Percentiles rank a stretch among this genome's conserved stretches.
Evolutionary conservation across 2,329 filamentous ascomycete species (phyloP).

Genomic region (Plenodomus tracheiphilus): DNA sequence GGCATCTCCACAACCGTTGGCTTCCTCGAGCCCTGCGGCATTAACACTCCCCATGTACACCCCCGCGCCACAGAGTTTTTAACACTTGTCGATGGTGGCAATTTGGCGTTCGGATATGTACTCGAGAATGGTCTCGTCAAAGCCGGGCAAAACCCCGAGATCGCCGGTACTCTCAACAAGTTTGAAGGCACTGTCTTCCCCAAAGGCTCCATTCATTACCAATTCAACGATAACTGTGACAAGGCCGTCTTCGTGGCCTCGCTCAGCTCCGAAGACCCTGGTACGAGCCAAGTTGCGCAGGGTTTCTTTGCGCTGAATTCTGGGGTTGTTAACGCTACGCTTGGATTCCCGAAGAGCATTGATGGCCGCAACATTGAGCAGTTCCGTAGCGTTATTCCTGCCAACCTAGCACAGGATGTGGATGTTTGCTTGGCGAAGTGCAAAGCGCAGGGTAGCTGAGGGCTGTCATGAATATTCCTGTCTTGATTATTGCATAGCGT

Average conservation of each 20-base stretch:
- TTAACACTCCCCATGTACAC: constrained; percentile 55
- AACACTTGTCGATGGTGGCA: constrained; percentile 47
- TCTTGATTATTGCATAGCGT: constrained; percentile 14
- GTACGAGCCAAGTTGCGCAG: constrained; percentile 48
- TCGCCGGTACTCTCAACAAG: constrained; percentile 45
- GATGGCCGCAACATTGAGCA: constrained; percentile 42
- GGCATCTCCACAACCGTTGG: constrained; percentile 45
- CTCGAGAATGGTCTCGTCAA: constrained; percentile 51
- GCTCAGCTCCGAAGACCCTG: constrained; percentile 51
- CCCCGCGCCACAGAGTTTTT: constrained; percentile 55
- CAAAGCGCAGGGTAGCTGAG: constrained; percentile 8
- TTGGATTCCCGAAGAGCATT: constrained; percentile 42
- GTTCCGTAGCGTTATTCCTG: constrained; percentile 47
- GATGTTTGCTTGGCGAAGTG: constrained; percentile 59
- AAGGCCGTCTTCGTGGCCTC: constrained; percentile 49
- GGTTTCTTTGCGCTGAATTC: constrained; percentile 48
- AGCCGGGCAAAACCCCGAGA: constrained; percentile 40
- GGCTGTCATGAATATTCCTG: neutral
- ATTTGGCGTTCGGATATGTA: constrained; percentile 51
- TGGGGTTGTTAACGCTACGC: constrained; percentile 43
- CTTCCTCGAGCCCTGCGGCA: constrained; percentile 50
- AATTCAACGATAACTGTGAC: constrained; percentile 54
- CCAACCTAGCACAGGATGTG: constrained; percentile 57
- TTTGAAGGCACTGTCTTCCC: constrained; percentile 55
- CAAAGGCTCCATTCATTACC: constrained; percentile 52